Evolutionary conservation across 495 filamentous ascomycete species (phyloP).

Genomic region (Lasiosphaeria ovina): DNA sequence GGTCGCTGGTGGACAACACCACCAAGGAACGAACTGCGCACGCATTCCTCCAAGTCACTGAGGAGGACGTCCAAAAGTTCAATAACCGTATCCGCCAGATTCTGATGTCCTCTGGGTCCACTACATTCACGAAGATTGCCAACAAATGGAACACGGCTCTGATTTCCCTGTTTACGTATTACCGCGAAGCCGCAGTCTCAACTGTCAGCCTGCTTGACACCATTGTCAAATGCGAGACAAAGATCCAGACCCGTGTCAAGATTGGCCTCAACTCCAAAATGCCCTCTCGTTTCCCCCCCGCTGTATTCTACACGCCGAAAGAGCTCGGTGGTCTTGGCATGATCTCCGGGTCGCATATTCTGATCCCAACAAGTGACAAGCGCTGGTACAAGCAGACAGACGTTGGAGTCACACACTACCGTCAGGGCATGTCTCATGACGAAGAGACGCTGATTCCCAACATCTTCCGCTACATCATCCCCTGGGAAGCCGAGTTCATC

Average conservation of each 20-base stretch:
- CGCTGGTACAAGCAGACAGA: conserved; percentile 98
- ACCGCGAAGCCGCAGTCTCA: conserved; percentile 96
- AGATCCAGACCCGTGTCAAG: conserved; percentile 99
- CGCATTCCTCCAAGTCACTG: conserved; percentile 96
- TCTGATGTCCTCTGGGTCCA: conserved; percentile 97
- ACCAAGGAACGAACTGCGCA: conserved; percentile 97
- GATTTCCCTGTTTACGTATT: conserved; percentile 99
- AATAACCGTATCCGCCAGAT: conserved; percentile 99
- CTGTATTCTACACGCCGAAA: conserved; percentile 99
- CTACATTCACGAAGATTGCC: conserved; percentile 99
- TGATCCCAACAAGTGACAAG: conserved; percentile 97
- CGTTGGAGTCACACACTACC: conserved; percentile 94
- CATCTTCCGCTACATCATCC: conserved; percentile 99
- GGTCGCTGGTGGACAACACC: conserved; percentile 94
- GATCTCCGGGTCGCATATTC: conserved; percentile 98
- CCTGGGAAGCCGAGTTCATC: conserved; percentile 99
- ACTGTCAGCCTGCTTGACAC: conserved; percentile 95
- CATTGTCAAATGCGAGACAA: conserved; percentile 99
- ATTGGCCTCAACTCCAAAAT: conserved; percentile 99
- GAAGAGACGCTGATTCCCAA: conserved; percentile 98
- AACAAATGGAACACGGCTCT: conserved; percentile 99
- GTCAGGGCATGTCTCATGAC: conserved; percentile 97
- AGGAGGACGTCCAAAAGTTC: conserved; percentile 98
- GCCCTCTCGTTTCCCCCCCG: conserved; percentile 98
- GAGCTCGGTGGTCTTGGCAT: conserved; percentile 97